Evolutionary conservation across 2,329 filamentous ascomycete species (phyloP).

Genomic region (Drechslerella coelobrocha): DNA sequence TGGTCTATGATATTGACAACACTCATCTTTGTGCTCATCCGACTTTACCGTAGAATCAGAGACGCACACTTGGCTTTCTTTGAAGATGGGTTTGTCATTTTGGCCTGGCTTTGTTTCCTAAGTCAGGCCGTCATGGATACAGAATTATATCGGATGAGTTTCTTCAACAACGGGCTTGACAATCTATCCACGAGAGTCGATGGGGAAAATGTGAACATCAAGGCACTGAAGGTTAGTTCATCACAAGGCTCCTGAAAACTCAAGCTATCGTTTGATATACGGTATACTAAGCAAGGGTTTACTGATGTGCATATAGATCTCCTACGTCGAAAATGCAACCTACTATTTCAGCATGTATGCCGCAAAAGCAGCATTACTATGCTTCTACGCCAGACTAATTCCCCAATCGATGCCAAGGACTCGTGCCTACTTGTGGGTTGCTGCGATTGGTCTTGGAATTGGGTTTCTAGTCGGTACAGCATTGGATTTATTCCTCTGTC

Average conservation of each 20-base stretch:
- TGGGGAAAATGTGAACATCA: neutral
- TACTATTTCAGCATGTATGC: constrained; percentile 45
- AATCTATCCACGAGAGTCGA: constrained; percentile 3
- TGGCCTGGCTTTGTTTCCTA: constrained; percentile 36
- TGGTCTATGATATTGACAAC: constrained; percentile 42
- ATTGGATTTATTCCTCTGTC: constrained; percentile 26
- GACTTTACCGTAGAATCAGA: constrained; percentile 28
- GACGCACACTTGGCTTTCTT: constrained; percentile 21
- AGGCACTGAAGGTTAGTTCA: constrained; percentile 27
- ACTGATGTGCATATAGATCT: too few relatives aligned
- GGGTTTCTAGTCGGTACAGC: constrained; percentile 29
- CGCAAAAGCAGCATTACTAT: constrained; percentile 38
- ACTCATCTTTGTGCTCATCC: constrained; percentile 21
- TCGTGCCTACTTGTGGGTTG: constrained; percentile 29
- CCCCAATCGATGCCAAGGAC: constrained; percentile 35
- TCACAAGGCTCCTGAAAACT: neutral
- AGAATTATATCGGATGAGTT: constrained; percentile 18
- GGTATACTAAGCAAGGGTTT: neutral
- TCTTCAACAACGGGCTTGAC: constrained; percentile 24
- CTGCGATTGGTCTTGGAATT: neutral
- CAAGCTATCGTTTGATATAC: too few relatives aligned
- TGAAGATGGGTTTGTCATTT: constrained; percentile 40
- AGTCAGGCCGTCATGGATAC: constrained; percentile 28
- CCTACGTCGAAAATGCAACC: constrained; percentile 34
- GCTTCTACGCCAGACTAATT: constrained; percentile 34